Evolutionary conservation across 2,329 filamentous ascomycete species (phyloP), one percentile per base, ranked within the genome.

Genomic region (Huntiella savannae): DNA sequence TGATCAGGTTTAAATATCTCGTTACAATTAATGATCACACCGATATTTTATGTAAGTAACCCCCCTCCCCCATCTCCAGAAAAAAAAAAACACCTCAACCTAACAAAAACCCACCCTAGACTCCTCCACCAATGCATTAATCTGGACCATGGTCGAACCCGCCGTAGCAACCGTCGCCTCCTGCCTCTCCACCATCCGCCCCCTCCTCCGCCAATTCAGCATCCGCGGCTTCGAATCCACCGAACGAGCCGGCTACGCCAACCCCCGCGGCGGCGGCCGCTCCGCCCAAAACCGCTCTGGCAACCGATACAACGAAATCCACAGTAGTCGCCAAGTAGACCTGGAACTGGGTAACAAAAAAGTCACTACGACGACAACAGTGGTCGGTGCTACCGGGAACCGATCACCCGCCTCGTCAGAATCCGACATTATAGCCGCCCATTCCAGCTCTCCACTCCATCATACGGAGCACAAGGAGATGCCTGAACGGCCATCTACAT

Each of bases 81-180:
- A n/a, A n/a, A n/a, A 15, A 15, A 11, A n/a, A 13, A 22, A 19
- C 50, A 39, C 28, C 15, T 13, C 28, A 4, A 8, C 8, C 46
- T 48, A 34, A 43, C 38, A n/a, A 36, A 12, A 28, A 16, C 34
- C 11, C 5, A 33, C 10, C 43, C 17, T 37, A 46, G 68, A 62
- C 54, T 61, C 62, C 45, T 66, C 63, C 16, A 73, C 69, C 3
- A 60, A 70, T 49, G 63, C 69, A 33, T 69, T 70, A 63, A 61
- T 73, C 5, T 74, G 70, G 70, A 73, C 68, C 7, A 57, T 73
- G n/a, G 59, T 73, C 45, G 70, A 74, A 53, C 69, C 70, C 1
- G 70, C 69, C 4, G 64, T 73, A 16, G 70, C 69, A 49, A 74
- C 73, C 40, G 56, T 68, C 19, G 70, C 70, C 10, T 65, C 70